Base-by-base conservation (phyloP, 768 basidiomycete species). In the Hemileccinum rubropunctum region DNA sequence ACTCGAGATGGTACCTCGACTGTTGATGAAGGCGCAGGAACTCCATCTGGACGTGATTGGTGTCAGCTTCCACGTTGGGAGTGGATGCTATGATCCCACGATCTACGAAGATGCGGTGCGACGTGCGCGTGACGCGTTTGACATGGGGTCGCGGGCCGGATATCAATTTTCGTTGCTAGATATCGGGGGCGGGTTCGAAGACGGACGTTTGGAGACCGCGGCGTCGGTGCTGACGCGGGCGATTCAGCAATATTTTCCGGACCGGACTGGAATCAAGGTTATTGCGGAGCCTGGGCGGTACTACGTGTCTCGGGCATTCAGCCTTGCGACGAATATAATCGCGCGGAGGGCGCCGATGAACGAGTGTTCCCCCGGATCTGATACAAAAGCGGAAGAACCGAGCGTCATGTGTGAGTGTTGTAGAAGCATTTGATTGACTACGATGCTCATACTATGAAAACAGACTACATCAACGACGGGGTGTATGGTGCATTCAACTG, bases 381-480 rank as follows among this genome's bases (percentile, higher is more conserved):
- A 27, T 65, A 63, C 9, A 37, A 52, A 39, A 69, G 50, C 63
- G 34, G 75, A 73, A 20, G 61, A 62, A 21, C 76, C 84, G 3
- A 75, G 73, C 53, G 86, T 93, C 58, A 99, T 98, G 95, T 97
- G 94, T 97, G 71, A 69, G 94, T 80, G 15, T 59, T 48, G 32
- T 28, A 15, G 17, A 15, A 38, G 32, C n/a, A 20, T 37, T 37
- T 50, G 4, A 30, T 30, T 30, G 28, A 8, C 7, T 4, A 51
- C 34, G 28, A 14, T 6, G 45, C 44, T 57, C 32, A 50, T 27
- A 48, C 2, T 30, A 47, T 42, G 42, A 38, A 48, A 32, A 30
- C 68, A 97, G 94, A 98, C 76, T 98, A 98, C 76, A 93, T 98
- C 80, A 98, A 98, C 73, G 95, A 98, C 68, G 97, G 97, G 38